Evolutionary conservation across 2,329 filamentous ascomycete species (phyloP).

Genomic region (Sordariomycetes sp.): DNA sequence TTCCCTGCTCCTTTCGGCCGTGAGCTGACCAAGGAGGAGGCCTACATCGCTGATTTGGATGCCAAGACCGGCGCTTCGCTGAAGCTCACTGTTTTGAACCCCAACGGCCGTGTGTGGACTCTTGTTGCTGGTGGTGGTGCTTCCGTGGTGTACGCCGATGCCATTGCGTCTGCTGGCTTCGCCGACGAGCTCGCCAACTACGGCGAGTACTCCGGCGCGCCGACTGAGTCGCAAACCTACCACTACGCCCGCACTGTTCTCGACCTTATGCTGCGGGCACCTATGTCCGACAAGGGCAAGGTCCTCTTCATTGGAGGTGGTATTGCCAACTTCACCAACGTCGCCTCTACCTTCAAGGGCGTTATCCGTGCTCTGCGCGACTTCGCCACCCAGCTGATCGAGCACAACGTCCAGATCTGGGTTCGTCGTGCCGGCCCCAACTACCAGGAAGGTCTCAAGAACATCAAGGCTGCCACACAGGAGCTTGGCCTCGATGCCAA

Average conservation of each 20-base stretch:
- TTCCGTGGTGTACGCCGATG: slow-evolving; percentile 97
- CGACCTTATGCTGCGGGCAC: slow-evolving; percentile 93
- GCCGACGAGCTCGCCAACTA: slow-evolving; percentile 98
- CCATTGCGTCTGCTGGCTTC: slow-evolving; percentile 93
- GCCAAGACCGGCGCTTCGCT: slow-evolving; percentile 98
- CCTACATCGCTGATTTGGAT: slow-evolving; percentile 97
- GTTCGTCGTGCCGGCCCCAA: slow-evolving; percentile 81
- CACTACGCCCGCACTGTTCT: slow-evolving; percentile 97
- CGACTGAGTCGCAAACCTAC: slow-evolving; percentile 97
- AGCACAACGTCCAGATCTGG: slow-evolving; percentile 99
- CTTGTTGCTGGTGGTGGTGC: slow-evolving; percentile 98
- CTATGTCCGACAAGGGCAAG: slow-evolving; percentile 81
- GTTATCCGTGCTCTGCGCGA: slow-evolving; percentile 94
- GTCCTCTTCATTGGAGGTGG: slow-evolving; percentile 98
- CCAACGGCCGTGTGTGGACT: slow-evolving; percentile 90
- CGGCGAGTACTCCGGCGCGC: slow-evolving; percentile 98
- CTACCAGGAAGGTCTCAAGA: slow-evolving; percentile 99
- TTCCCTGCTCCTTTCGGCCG: slow-evolving; percentile 98
- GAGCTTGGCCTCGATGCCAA: slow-evolving; percentile 74
- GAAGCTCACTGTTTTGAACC: slow-evolving; percentile 94
- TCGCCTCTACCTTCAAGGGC: slow-evolving; percentile 98
- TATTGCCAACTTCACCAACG: slow-evolving; percentile 99
- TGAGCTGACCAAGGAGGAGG: slow-evolving; percentile 97
- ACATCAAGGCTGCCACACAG: slow-evolving; percentile 94
- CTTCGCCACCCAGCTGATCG: slow-evolving; percentile 72